Conservation (phyloP, 2,329 filamentous ascomycete genomes). For the Lecanicillium sp. region DNA sequence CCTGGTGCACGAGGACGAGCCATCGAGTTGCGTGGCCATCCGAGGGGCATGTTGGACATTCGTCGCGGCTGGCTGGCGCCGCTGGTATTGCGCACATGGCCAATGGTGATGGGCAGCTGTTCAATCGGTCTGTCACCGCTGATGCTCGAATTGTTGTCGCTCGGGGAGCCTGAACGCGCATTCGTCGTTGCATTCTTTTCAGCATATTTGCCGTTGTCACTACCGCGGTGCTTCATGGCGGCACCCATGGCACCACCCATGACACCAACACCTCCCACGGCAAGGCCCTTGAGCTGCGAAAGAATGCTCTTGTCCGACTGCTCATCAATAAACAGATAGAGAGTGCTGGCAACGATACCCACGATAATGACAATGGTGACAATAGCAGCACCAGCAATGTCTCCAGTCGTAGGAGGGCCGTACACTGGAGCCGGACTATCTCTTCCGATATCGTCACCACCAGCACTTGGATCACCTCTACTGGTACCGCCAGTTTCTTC, state of each 20-base stretch:
- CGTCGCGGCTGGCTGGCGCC: conserved; percentile 14
- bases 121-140: conserved; percentile 12
- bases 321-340: conserved; percentile 43
- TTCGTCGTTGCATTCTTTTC: conserved; percentile 17
- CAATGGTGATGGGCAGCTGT: conserved; percentile 11
- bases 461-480: conserved; percentile 35
- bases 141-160: conserved; percentile 14
- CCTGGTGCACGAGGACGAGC: neutral
- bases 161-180: conserved; percentile 6
- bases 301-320: conserved; percentile 22
- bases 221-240: conserved; percentile 12
- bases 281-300: conserved; percentile 22
- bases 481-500: conserved; percentile 50
- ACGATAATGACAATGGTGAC: conserved; percentile 49
- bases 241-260: conserved; percentile 9
- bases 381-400: conserved; percentile 61
- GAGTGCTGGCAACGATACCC: conserved; percentile 42
- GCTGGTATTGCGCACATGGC: conserved; percentile 13
- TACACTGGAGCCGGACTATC: conserved; percentile 19
- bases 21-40: conserved; percentile 26
- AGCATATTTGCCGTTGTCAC: conserved; percentile 6
- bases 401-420: conserved; percentile 39
- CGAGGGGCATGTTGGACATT: conserved; percentile 26
- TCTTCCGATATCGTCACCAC: conserved; percentile 37
- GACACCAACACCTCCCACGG: neutral